Evolutionary conservation across 768 basidiomycete species (phyloP).

Genomic region (Pluteus cervinus): DNA sequence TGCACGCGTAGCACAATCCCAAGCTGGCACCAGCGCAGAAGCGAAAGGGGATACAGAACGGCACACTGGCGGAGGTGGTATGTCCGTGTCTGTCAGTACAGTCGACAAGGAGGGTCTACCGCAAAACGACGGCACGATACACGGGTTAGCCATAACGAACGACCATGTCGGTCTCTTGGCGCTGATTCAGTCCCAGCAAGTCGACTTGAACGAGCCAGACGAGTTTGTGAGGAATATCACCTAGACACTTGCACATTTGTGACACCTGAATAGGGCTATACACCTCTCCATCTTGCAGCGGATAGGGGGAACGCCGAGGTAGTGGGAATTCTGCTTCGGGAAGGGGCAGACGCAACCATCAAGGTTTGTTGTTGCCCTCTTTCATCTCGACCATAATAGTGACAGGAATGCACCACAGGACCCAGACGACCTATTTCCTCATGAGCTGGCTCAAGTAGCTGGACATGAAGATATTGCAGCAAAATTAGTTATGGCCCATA

Average conservation of each 20-base stretch:
- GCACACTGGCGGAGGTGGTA: conserved; percentile 33
- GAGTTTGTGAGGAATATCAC: conserved; percentile 55
- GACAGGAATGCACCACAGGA: conserved; percentile 52
- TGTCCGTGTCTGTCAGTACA: conserved; percentile 62
- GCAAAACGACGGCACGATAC: conserved; percentile 43
- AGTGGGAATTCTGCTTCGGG: conserved; percentile 51
- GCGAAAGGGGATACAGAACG: conserved; percentile 7
- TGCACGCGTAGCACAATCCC: conserved; percentile 6
- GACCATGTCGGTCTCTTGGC: conserved; percentile 38
- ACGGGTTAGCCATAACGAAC: conserved; percentile 59
- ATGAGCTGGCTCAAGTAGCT: conserved; percentile 54
- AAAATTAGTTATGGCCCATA: too few species aligned
- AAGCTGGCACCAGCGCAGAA: conserved; percentile 5
- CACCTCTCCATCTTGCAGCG: conserved; percentile 79
- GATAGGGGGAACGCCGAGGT: conserved; percentile 67
- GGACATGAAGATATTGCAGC: conserved; percentile 49
- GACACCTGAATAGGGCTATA: conserved; percentile 86
- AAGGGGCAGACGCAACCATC: conserved; percentile 58
- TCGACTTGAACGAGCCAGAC: conserved; percentile 56
- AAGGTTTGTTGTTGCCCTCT: conserved; percentile 39
- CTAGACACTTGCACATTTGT: conserved; percentile 1
- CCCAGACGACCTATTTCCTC: conserved; percentile 54
- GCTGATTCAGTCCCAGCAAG: conserved; percentile 34
- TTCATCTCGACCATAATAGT: neutral
- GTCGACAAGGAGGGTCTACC: too few species aligned